A percentile compares a stretch with the other conserved stretches of the same genome.
These are phyloP conservation scores for Ophiocordyceps camponoti-rufipedis DNA, from an alignment of 2,329 filamentous ascomycete species.

Conservation along the genomic window DNA sequence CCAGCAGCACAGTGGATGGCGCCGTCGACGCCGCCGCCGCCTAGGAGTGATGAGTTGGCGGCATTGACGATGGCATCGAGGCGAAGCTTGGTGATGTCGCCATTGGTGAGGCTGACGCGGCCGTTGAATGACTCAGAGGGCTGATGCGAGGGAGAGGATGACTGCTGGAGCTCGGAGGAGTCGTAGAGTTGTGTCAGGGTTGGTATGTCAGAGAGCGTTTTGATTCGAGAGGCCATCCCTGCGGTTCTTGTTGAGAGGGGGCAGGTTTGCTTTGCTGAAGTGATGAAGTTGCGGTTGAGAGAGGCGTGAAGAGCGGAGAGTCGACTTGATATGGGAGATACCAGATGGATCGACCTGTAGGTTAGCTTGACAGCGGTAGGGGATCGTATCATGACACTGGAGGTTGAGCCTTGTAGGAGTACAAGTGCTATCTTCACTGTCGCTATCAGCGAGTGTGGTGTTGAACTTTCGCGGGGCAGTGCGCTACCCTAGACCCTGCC, in stretches of 20 bases:
- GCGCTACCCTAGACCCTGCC: no score
- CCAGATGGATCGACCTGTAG: no score
- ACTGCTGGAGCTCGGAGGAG: slow-evolving; percentile 14
- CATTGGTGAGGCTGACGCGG: slow-evolving; percentile 49
- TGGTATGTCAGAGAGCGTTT: slow-evolving; percentile 36
- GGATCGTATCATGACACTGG: no score
- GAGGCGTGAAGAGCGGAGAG: no score
- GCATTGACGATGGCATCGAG: slow-evolving; percentile 86
- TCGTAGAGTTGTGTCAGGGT: slow-evolving; percentile 48
- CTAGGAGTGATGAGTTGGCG: slow-evolving; percentile 60
- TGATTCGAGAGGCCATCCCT: slow-evolving; percentile 4
- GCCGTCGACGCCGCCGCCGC: slow-evolving; percentile 80
- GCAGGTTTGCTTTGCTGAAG: background rate
- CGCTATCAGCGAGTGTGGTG: no score
- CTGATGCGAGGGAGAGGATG: slow-evolving; percentile 6
- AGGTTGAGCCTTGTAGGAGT: no score
- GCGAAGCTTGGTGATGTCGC: slow-evolving; percentile 65
- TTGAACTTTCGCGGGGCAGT: no score
- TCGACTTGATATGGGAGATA: no score
- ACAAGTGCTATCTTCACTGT: no score
- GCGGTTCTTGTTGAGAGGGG: background rate
- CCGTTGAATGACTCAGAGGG: slow-evolving; percentile 43
- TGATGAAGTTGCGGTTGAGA: no score
- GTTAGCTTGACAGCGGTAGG: no score
- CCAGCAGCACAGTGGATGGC: slow-evolving; percentile 80